Evolutionary conservation across 164 flowering plant species (phyloP).

Genomic region (Litsea cubeba): DNA sequence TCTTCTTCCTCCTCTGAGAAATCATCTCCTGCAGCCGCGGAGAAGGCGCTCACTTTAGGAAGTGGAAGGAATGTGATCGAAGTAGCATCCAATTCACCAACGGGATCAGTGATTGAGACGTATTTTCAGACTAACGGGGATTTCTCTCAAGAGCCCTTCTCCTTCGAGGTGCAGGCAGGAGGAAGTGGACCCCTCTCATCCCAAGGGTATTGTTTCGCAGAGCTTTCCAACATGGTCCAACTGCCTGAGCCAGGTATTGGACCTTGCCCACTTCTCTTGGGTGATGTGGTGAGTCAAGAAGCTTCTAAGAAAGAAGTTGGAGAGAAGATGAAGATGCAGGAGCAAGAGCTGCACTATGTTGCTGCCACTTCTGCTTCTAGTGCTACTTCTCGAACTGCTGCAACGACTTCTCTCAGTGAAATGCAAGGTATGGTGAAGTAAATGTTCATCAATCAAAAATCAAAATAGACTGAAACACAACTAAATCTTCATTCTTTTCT

Average conservation of each 20-base stretch:
- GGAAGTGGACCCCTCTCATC: slow-evolving; percentile 7
- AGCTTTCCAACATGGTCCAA: slow-evolving; percentile 31
- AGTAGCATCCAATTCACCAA: slow-evolving; percentile 37
- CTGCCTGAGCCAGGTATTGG: slow-evolving; percentile 27
- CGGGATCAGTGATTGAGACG: slow-evolving; percentile 50
- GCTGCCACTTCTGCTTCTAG: not conserved
- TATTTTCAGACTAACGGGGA: slow-evolving; percentile 27
- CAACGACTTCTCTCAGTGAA: slow-evolving; percentile 29
- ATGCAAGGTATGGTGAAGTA: slow-evolving; percentile 66
- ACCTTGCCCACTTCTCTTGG: slow-evolving; percentile 34
- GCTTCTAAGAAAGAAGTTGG: slow-evolving; percentile 33
- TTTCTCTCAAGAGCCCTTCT: slow-evolving; percentile 35
- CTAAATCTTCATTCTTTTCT: no score
- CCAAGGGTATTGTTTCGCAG: slow-evolving; percentile 44
- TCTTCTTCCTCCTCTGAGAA: slow-evolving; percentile 65
- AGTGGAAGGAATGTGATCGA: slow-evolving; percentile 17
- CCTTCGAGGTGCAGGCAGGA: slow-evolving; percentile 40
- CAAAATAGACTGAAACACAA: no score
- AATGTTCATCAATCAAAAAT: no score
- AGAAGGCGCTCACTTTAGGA: slow-evolving; percentile 11
- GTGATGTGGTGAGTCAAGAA: slow-evolving; percentile 43
- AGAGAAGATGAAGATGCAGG: slow-evolving; percentile 29
- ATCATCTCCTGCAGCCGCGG: slow-evolving; percentile 30
- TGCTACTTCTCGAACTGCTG: slow-evolving; percentile 11
- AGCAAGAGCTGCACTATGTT: slow-evolving; percentile 23